A percentile compares a stretch with the other conserved stretches of the same genome.
Evolutionary conservation across 306 rosid species (phyloP).

Genomic region (Ammopiptanthus mongolicus): DNA sequence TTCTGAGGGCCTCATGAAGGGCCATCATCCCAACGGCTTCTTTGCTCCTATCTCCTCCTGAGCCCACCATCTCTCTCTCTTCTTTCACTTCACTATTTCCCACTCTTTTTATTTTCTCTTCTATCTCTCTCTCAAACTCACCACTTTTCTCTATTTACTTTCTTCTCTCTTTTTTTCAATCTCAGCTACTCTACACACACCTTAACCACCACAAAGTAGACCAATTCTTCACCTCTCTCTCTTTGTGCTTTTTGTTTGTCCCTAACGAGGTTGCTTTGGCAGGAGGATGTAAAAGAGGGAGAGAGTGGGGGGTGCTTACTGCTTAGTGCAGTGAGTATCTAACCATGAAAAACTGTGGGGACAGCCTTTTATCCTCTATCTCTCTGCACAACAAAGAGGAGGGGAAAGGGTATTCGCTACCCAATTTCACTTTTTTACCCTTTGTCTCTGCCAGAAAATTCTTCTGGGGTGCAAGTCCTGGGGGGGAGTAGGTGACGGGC

Average conservation of each 20-base stretch:
- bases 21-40: slow-evolving; percentile 99
- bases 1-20: slow-evolving; percentile 99
- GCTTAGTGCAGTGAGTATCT: slow-evolving; percentile 5
- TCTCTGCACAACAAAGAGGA: slow-evolving; percentile 12
- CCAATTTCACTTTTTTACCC: slow-evolving; percentile 21
- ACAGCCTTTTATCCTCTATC: slow-evolving; percentile 25
- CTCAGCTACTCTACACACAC: background rate
- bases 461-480: slow-evolving; percentile 3
- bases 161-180: background rate
- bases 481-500: slow-evolving; percentile 3
- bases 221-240: background rate
- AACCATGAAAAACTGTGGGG: slow-evolving; percentile 28
- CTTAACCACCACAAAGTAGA: background rate
- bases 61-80: slow-evolving; percentile 97
- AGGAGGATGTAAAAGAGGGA: too few species aligned
- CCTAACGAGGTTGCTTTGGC: slow-evolving; percentile 39
- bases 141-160: background rate
- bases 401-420: background rate
- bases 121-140: background rate
- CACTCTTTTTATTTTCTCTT: slow-evolving; percentile 12
- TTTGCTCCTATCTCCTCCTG: slow-evolving; percentile 96
- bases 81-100: too few species aligned
- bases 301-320: background rate
- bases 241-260: slow-evolving; percentile 18
- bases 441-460: background rate